Conservation (phyloP, 1,139 yeast genomes). For the Suhomyces taliae region DNA sequence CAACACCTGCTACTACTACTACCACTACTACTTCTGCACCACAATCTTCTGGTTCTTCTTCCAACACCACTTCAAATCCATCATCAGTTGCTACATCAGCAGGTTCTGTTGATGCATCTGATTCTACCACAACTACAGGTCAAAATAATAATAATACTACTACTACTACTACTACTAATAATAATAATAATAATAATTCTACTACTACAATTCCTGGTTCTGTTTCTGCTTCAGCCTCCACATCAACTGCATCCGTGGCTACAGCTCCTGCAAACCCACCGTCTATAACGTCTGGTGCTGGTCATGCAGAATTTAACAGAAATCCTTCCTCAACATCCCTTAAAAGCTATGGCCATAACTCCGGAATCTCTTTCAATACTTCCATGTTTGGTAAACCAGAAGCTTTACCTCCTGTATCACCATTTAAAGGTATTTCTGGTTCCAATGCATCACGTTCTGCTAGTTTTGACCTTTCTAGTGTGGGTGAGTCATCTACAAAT, state of each 20-base stretch:
- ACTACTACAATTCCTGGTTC: background rate
- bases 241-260: constrained; percentile 12
- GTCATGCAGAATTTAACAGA: constrained; percentile 2
- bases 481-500: constrained; percentile 4
- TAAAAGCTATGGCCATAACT: background rate
- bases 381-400: constrained; percentile 34
- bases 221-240: background rate
- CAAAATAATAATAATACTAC: background rate
- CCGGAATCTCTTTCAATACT: constrained; percentile 36
- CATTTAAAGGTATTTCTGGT: constrained; percentile 11
- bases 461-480: constrained; percentile 31
- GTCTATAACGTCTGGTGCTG: too few species aligned
- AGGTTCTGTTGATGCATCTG: background rate
- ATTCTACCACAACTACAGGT: background rate
- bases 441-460: constrained; percentile 26
- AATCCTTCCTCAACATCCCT: background rate
- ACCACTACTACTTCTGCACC: background rate
- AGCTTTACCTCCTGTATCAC: constrained; percentile 5
- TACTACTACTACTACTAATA: too few species aligned
- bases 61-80: background rate
- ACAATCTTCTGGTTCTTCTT: background rate
- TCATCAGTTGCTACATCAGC: background rate
- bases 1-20: constrained; percentile 1
- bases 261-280: constrained; percentile 7
- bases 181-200: background rate